phyloP scores from a whole-genome alignment of 371 early-diverging fungal species.

The Synchytrium microbalum region DNA sequence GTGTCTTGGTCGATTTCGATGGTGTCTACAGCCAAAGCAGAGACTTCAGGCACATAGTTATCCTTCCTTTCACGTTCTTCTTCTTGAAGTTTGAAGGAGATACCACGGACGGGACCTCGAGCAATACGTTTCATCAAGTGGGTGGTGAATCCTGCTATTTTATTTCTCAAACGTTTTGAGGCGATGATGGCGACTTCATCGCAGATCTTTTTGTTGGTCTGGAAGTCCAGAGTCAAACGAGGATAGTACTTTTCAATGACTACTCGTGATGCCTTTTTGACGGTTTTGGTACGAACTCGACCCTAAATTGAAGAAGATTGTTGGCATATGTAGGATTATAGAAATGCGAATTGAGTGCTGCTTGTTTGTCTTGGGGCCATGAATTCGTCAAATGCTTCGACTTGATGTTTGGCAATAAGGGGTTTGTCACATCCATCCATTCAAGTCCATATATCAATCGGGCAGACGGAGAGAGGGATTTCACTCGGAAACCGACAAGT shows the following conservation, averaged over 20 bases:
- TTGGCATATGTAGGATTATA: too few relatives aligned
- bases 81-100: constrained; percentile 97
- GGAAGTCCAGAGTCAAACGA: constrained; percentile 98
- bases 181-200: constrained; percentile 97
- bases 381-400: too few relatives aligned
- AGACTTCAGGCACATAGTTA: constrained; percentile 99
- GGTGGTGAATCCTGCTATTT: constrained; percentile 99
- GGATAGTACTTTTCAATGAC: constrained; percentile 99
- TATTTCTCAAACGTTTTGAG: constrained; percentile 99
- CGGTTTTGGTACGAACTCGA: too few relatives aligned
- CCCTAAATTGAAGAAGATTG: too few relatives aligned
- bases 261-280: constrained; percentile 99
- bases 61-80: constrained; percentile 99
- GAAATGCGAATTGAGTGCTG: too few relatives aligned
- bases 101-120: constrained; percentile 98
- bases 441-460: too few relatives aligned
- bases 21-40: constrained; percentile 89
- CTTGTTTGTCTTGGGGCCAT: too few relatives aligned
- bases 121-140: constrained; percentile 99
- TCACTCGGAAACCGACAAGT: too few relatives aligned
- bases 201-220: constrained; percentile 99
- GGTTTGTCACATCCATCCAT: too few relatives aligned
- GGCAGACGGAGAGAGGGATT: too few relatives aligned
- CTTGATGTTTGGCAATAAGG: too few relatives aligned
- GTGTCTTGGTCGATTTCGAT: constrained; percentile 91